Evolutionary conservation across 192 early-diverging fungal genomes (phyloP).

Genomic region (Pilaira anomala): DNA sequence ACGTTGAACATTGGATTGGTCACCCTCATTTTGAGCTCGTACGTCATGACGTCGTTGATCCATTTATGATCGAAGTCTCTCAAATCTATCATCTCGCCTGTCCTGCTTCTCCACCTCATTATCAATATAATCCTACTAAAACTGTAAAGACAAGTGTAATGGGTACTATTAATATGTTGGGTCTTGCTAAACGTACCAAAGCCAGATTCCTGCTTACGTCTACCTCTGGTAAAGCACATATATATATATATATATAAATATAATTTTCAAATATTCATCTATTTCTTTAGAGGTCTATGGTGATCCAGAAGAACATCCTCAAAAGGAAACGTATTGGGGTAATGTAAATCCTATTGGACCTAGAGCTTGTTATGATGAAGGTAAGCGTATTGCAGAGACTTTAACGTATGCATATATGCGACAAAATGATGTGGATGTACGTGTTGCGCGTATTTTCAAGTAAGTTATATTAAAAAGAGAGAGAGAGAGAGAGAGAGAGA

Average conservation of each 20-base stretch:
- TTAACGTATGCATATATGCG: conserved; percentile 74
- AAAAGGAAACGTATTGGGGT: conserved; percentile 85
- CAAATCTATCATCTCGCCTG: conserved; percentile 87
- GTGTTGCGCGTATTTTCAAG: conserved; percentile 80
- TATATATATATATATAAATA: background rate
- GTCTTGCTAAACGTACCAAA: conserved; percentile 76
- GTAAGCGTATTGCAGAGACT: conserved; percentile 83
- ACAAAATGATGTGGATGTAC: conserved; percentile 71
- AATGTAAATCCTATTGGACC: conserved; percentile 76
- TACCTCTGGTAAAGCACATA: conserved; percentile 59
- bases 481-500: too few species aligned
- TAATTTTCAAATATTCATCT: background rate
- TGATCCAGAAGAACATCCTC: conserved; percentile 82
- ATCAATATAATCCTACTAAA: conserved; percentile 84
- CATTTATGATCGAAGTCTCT: conserved; percentile 79
- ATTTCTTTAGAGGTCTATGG: conserved; percentile 71
- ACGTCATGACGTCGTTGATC: conserved; percentile 81
- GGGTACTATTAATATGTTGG: conserved; percentile 87
- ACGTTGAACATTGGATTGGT: conserved; percentile 80
- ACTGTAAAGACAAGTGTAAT: conserved; percentile 82
- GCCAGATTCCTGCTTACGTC: conserved; percentile 75
- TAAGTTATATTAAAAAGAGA: conserved; percentile 18
- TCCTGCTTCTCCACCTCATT: conserved; percentile 84
- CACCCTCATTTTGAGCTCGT: conserved; percentile 81
- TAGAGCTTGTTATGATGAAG: conserved; percentile 85